Base-by-base conservation (phyloP, 2,329 filamentous ascomycete genomes). In the Alternaria longipes region DNA sequence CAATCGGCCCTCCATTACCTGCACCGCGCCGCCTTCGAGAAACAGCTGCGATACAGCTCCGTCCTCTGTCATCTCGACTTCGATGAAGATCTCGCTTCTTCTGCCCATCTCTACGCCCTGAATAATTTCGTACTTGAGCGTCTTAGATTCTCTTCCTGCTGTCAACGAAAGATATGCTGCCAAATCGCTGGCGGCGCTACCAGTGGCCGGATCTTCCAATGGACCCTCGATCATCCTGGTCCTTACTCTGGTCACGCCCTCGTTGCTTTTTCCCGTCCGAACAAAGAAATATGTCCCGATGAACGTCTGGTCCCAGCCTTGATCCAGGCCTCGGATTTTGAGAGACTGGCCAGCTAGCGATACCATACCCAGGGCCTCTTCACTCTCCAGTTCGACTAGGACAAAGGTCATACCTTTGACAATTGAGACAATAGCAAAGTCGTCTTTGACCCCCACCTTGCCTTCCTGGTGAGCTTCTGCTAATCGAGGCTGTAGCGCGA, bases 391-490 rank as follows among this genome's bases (percentile, higher is more conserved):
- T 66, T 86, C 80, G 14, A 91, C 81, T 32, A 92, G 84, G n/a
- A 87, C 78, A 75, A 93, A 93, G 1, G 86, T 87, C 89, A 94
- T 90, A 49, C 91, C 91, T 45, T 87, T 87, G 36, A 93, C 90
- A 46, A 93, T 81, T 44, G 79, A 81, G 11, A 83, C 79, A 12
- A 82, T 66, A 14, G 78, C 68, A 32, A 64, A 75, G 65, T 73
- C 54, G 66, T 71, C 62, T 28, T 67, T 64, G 5, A 67, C 34
- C 11, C 59, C 55, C 22, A 69, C 30, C 24, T 67, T 51, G 16
- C 60, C 51, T 28, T 66, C 55, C 8, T 59, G 34, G 42, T 67
- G 59, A 46, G 65, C 68, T 26, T 64, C 60, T 38, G 69, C 70
- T 41, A 84, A 68, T 14, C 51, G 62, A 12, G 79, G 75, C 62